These are phyloP conservation scores for Penicillium sp. DNA, from an alignment of 2,329 filamentous ascomycete species.

Conservation along the genomic window DNA sequence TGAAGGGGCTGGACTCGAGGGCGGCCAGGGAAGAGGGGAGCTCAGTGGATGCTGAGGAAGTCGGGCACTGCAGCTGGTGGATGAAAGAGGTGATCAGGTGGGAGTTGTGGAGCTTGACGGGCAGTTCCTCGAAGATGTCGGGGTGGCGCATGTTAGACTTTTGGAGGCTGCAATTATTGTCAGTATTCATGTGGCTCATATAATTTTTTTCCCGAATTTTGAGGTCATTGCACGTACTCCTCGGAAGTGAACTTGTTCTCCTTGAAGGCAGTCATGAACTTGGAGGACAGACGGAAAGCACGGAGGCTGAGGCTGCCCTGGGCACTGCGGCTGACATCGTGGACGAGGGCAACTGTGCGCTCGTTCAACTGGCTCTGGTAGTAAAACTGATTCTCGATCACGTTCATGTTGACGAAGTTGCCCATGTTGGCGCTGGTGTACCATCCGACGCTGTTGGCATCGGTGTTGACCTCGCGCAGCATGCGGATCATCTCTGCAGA, in stretches of 20 bases:
- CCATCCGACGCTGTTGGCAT: slow-evolving; percentile 97
- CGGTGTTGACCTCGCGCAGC: slow-evolving; percentile 94
- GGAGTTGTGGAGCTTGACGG: slow-evolving; percentile 90
- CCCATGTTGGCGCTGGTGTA: slow-evolving; percentile 99
- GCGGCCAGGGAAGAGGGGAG: slow-evolving; percentile 78
- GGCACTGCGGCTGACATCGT: slow-evolving; percentile 92
- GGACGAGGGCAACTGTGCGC: slow-evolving; percentile 81
- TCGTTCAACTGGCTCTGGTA: slow-evolving; percentile 94
- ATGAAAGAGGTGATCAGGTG: slow-evolving; percentile 94
- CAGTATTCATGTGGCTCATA: slow-evolving; percentile 10
- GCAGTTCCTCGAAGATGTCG: slow-evolving; percentile 89
- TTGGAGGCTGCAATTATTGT: slow-evolving; percentile 66
- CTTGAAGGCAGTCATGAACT: slow-evolving; percentile 89
- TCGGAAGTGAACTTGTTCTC: slow-evolving; percentile 98
- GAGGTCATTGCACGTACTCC: slow-evolving; percentile 61
- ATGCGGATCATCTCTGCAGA: slow-evolving; percentile 97
- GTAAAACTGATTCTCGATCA: slow-evolving; percentile 96
- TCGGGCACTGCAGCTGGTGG: slow-evolving; percentile 77
- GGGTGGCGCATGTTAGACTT: slow-evolving; percentile 92
- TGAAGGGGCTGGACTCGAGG: slow-evolving; percentile 63
- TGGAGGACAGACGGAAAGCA: slow-evolving; percentile 83
- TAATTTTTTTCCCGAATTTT: not conserved
- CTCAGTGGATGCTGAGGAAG: slow-evolving; percentile 65
- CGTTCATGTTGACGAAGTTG: slow-evolving; percentile 92
- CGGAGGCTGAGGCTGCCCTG: slow-evolving; percentile 87